Conservation (phyloP, 371 early-diverging fungal genomes). For the Polyrhizophydium stewartii region DNA sequence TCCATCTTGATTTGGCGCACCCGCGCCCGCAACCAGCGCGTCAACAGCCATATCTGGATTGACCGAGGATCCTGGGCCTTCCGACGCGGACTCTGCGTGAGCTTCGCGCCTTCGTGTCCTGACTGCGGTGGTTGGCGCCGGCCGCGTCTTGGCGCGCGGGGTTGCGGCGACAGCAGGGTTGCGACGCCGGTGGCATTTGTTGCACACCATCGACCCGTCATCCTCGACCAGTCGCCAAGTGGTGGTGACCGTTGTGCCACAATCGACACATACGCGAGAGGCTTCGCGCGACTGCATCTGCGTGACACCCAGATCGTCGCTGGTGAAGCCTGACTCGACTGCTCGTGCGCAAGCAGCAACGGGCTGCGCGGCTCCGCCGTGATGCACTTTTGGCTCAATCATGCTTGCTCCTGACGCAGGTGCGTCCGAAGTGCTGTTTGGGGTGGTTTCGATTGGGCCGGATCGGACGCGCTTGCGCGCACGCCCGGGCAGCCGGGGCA, state of each 20-base stretch:
- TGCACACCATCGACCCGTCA: not conserved
- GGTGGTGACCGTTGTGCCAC: not conserved
- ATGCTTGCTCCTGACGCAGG: not conserved
- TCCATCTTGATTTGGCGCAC: no score
- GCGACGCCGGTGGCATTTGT: no score
- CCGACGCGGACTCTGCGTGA: no score
- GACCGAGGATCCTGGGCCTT: no score
- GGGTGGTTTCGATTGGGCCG: not conserved
- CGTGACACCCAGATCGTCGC: not conserved
- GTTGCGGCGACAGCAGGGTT: no score
- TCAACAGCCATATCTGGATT: no score
- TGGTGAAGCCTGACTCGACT: not conserved
- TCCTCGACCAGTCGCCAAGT: not conserved
- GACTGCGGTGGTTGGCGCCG: no score
- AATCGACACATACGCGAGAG: not conserved
- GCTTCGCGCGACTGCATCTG: not conserved
- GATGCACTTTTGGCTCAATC: not conserved
- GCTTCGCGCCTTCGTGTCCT: no score
- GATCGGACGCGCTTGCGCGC: not conserved
- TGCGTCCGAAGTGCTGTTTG: not conserved
- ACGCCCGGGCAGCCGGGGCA: not conserved
- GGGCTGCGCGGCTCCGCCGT: not conserved
- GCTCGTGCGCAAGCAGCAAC: not conserved
- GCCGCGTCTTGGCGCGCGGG: no score
- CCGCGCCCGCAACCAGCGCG: no score